Conservation (phyloP, 768 basidiomycete species). For the Mycena venus region DNA sequence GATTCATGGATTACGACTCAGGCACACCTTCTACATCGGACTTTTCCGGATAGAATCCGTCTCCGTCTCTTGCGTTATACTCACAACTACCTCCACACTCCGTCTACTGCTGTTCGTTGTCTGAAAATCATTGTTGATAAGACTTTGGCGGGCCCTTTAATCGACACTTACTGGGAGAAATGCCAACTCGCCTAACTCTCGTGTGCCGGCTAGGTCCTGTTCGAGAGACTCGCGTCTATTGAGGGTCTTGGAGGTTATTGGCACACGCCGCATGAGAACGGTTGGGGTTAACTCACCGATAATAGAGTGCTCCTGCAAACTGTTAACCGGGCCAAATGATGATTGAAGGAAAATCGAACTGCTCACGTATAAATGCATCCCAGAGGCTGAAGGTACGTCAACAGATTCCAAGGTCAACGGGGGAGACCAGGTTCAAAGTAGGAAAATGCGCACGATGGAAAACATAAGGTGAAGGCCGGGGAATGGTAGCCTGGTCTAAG, state of each 20-base stretch:
- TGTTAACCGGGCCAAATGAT: neutral
- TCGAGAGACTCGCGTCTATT: constrained; percentile 4
- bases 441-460: neutral
- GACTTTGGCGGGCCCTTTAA: neutral
- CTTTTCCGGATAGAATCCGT: too few relatives aligned
- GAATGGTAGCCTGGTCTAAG: neutral
- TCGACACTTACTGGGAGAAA: neutral
- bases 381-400: too few relatives aligned
- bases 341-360: neutral
- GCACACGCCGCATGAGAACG: neutral
- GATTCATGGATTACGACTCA: too few relatives aligned
- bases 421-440: neutral
- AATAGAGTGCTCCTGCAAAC: too few relatives aligned
- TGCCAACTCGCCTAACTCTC: neutral
- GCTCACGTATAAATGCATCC: constrained; percentile 25
- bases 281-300: neutral
- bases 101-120: too few relatives aligned
- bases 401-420: too few relatives aligned
- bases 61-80: too few relatives aligned
- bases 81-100: too few relatives aligned
- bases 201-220: neutral
- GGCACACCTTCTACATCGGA: too few relatives aligned
- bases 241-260: neutral
- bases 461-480: constrained; percentile 7
- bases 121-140: too few relatives aligned